phyloP scores from a whole-genome alignment of 371 early-diverging fungal species.

The Mucor velutinosus region DNA sequence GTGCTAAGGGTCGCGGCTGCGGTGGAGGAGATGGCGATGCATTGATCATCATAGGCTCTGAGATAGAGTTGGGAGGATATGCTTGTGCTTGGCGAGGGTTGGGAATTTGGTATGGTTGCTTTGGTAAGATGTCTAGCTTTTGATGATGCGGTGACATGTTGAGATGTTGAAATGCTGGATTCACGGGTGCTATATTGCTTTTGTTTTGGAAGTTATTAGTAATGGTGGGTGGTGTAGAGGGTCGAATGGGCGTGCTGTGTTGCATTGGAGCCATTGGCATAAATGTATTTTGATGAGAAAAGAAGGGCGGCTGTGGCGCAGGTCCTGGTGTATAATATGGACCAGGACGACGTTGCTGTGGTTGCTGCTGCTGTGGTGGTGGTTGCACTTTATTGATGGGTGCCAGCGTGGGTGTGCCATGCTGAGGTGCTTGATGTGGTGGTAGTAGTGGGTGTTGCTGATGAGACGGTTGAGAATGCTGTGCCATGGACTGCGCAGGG shows the following conservation, averaged over 20 bases:
- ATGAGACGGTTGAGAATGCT: background rate
- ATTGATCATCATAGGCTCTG: background rate
- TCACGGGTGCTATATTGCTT: background rate
- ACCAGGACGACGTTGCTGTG: background rate
- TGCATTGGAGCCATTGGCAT: conserved; percentile 1
- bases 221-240: background rate
- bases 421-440: background rate
- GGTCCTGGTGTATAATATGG: conserved; percentile 1
- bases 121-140: background rate
- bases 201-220: background rate
- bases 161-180: background rate
- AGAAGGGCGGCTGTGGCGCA: background rate
- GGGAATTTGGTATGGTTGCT: background rate
- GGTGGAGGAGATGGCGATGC: conserved; percentile 4
- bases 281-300: background rate
- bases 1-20: background rate
- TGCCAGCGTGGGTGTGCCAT: background rate
- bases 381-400: background rate
- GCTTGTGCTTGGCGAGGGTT: background rate
- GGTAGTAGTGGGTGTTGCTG: background rate
- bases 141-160: background rate
- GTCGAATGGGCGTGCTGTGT: background rate
- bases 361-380: background rate
- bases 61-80: background rate
- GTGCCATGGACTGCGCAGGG: background rate